Conservation (phyloP, 2,329 filamentous ascomycete genomes). For the Fusarium sp. region DNA sequence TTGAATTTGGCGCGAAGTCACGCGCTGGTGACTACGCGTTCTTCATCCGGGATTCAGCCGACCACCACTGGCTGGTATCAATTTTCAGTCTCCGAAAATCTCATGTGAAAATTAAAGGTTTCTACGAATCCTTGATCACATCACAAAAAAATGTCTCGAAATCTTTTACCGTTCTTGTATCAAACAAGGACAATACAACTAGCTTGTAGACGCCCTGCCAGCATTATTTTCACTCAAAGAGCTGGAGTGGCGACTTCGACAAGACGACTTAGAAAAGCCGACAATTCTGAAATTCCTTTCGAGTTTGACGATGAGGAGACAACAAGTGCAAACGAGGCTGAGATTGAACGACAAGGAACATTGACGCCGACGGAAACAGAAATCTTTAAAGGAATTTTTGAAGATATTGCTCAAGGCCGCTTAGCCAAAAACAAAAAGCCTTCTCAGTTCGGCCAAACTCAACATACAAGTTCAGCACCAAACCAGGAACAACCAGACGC, state of each 20-base stretch:
- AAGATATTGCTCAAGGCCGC: slow-evolving; percentile 51
- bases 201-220: slow-evolving; percentile 39
- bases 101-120: slow-evolving; percentile 13
- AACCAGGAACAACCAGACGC: not conserved
- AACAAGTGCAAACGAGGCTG: slow-evolving; percentile 27
- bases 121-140: not conserved
- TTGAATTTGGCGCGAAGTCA: slow-evolving; percentile 48
- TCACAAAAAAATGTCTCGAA: slow-evolving; percentile 54
- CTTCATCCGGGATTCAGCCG: slow-evolving; percentile 36
- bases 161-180: slow-evolving; percentile 74
- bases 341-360: slow-evolving; percentile 51
- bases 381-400: slow-evolving; percentile 68
- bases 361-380: slow-evolving; percentile 67
- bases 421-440: slow-evolving; percentile 45
- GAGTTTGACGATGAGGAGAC: slow-evolving; percentile 58
- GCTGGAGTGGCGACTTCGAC: slow-evolving; percentile 31
- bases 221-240: slow-evolving; percentile 33
- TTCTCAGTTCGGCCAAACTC: not conserved
- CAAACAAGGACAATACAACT: slow-evolving; percentile 69
- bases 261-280: slow-evolving; percentile 22
- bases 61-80: not conserved
- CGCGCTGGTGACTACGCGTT: slow-evolving; percentile 33
- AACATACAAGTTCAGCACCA: not conserved
- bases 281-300: slow-evolving; percentile 60
- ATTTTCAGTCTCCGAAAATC: slow-evolving; percentile 25